Percentiles rank a stretch among this genome's conserved stretches.
These are phyloP conservation scores for Pulveroboletus sp. DNA, from an alignment of 768 basidiomycete species.

Conservation along the genomic window DNA sequence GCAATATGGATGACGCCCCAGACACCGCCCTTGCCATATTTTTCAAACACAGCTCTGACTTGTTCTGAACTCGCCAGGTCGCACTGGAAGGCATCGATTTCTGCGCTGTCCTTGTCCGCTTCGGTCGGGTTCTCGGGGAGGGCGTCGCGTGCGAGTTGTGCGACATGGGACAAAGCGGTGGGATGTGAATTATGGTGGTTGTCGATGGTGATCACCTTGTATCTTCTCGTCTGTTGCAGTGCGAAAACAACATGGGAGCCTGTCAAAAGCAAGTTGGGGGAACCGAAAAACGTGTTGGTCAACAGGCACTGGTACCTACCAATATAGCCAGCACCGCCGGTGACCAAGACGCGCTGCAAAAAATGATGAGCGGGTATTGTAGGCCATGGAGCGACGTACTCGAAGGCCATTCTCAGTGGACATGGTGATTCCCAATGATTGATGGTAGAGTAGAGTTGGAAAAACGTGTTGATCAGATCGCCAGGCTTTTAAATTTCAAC, in stretches of 20 bases:
- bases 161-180: constrained; percentile 68
- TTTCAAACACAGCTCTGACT: constrained; percentile 75
- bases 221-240: constrained; percentile 81
- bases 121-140: constrained; percentile 65
- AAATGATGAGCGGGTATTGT: constrained; percentile 9
- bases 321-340: constrained; percentile 88
- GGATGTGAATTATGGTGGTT: constrained; percentile 93
- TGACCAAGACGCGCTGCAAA: constrained; percentile 61
- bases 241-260: constrained; percentile 93
- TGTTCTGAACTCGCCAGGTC: constrained; percentile 76
- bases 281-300: neutral
- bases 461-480: neutral
- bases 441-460: neutral
- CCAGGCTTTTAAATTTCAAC: neutral
- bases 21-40: constrained; percentile 85
- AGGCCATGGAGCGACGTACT: constrained; percentile 36
- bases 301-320: constrained; percentile 43
- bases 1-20: constrained; percentile 98
- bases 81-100: constrained; percentile 65
- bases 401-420: constrained; percentile 38
- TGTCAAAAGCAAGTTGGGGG: constrained; percentile 24
- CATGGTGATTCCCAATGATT: constrained; percentile 15
- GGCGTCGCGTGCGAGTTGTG: constrained; percentile 73
- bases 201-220: constrained; percentile 92
- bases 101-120: constrained; percentile 65